phyloP scores from a whole-genome alignment of 768 basidiomycete genomes.

The Lactarius pseudohatsudake region DNA sequence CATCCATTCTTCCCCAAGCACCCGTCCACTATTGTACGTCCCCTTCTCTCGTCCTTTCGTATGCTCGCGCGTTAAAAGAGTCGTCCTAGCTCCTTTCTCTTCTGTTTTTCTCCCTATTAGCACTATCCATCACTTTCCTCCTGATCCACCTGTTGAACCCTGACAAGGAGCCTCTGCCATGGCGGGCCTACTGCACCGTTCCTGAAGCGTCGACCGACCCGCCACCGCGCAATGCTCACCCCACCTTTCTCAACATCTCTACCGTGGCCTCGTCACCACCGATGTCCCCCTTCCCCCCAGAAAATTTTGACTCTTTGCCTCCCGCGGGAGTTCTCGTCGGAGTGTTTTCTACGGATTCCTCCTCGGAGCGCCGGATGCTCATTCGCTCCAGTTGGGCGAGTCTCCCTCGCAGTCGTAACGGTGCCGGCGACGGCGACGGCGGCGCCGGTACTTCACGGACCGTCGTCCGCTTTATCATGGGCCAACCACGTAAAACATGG shows the following conservation, averaged over 20 bases:
- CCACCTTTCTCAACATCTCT: constrained; percentile 38
- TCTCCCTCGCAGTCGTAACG: constrained; percentile 74
- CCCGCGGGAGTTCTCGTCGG: constrained; percentile 88
- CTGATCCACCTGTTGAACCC: constrained; percentile 93
- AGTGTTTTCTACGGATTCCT: constrained; percentile 86
- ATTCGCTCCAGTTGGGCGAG: constrained; percentile 89
- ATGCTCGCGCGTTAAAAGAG: constrained; percentile 19
- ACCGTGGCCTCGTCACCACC: constrained; percentile 26
- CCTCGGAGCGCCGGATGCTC: constrained; percentile 80
- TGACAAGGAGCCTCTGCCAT: constrained; percentile 92
- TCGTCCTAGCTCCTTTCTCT: constrained; percentile 59
- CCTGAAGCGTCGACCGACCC: constrained; percentile 52
- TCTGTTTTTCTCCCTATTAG: constrained; percentile 76
- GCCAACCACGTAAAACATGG: constrained; percentile 77
- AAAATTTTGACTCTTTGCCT: constrained; percentile 66
- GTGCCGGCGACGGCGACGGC: constrained; percentile 66
- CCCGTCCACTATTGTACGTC: constrained; percentile 75
- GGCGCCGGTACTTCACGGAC: constrained; percentile 79
- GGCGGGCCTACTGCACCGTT: constrained; percentile 88
- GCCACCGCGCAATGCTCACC: constrained; percentile 41
- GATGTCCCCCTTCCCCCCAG: constrained; percentile 64
- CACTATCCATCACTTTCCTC: constrained; percentile 78
- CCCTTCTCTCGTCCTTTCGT: neutral
- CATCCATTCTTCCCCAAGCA: constrained; percentile 79
- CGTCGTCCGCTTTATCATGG: constrained; percentile 86